A percentile compares a stretch with the other conserved stretches of the same genome.
These are phyloP conservation scores for Malassezia furfur DNA, from an alignment of 1,284 basidiomycete species.

Conservation along the genomic window DNA sequence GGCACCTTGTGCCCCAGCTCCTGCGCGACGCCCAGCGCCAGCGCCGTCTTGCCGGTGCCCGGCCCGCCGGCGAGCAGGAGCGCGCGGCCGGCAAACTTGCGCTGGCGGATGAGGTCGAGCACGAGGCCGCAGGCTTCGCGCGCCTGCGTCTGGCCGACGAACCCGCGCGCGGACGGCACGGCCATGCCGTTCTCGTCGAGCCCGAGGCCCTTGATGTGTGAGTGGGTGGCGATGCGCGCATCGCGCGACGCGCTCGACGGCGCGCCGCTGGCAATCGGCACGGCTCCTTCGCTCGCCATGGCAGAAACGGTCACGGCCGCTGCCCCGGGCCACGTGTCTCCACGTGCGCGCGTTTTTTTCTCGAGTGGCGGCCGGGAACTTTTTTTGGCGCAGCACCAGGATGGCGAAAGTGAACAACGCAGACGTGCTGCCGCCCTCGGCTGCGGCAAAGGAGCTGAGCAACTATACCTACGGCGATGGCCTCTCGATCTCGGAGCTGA, in stretches of 20 bases:
- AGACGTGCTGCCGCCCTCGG: slow-evolving; percentile 28
- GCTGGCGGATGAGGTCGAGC: slow-evolving; percentile 77
- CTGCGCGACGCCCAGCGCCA: slow-evolving; percentile 84
- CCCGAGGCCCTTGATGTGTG: slow-evolving; percentile 91
- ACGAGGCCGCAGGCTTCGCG: slow-evolving; percentile 89
- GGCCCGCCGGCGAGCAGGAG: slow-evolving; percentile 78
- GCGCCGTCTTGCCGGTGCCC: slow-evolving; percentile 88
- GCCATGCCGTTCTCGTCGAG: slow-evolving; percentile 76
- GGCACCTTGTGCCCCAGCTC: slow-evolving; percentile 90
- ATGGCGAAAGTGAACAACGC: slow-evolving; percentile 17
- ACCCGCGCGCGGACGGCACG: slow-evolving; percentile 61
- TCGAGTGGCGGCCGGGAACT: background rate
- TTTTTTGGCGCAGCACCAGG: background rate
- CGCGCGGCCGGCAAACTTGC: slow-evolving; percentile 83
- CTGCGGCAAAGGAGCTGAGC: slow-evolving; percentile 36
- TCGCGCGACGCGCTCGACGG: slow-evolving; percentile 22
- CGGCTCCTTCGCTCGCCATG: slow-evolving; percentile 7
- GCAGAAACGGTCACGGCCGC: background rate
- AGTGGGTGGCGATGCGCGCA: slow-evolving; percentile 70
- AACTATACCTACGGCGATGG: slow-evolving; percentile 73
- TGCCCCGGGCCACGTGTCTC: background rate
- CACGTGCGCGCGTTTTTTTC: slow-evolving; percentile 2
- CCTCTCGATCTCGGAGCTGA: slow-evolving; percentile 72
- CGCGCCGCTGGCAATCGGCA: slow-evolving; percentile 9
- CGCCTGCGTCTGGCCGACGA: slow-evolving; percentile 79